These are phyloP conservation scores for Parietichytrium sp. DNA, from an alignment of 108 stramenopile species.

Conservation along the genomic window DNA sequence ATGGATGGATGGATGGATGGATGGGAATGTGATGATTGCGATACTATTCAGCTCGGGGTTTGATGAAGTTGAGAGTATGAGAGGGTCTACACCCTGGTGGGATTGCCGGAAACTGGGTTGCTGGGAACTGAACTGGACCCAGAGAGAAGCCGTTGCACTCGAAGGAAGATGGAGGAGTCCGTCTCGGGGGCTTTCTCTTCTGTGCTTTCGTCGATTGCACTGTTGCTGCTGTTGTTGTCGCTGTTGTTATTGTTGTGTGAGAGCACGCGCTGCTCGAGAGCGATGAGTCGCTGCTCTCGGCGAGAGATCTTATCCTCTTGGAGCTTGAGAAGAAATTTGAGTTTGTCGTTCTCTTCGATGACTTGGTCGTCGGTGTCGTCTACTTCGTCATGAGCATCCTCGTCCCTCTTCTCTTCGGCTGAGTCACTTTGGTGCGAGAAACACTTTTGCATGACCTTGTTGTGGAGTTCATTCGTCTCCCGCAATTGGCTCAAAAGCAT, in stretches of 20 bases:
- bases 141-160: no score
- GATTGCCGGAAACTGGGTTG: no score
- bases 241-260: background rate
- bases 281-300: background rate
- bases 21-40: no score
- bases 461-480: background rate
- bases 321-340: background rate
- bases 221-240: background rate
- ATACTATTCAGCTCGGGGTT: no score
- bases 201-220: no score
- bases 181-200: no score
- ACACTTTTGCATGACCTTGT: constrained; percentile 2
- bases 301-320: constrained; percentile 30
- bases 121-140: no score
- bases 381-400: background rate
- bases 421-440: background rate
- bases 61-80: no score
- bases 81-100: no score
- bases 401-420: background rate
- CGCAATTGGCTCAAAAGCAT: background rate
- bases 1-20: no score
- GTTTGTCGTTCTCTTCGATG: background rate
- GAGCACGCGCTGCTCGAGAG: constrained; percentile 2
- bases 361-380: background rate
- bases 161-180: no score